Percentiles rank a stretch among this genome's conserved stretches.
Evolutionary conservation across 2,329 filamentous ascomycete genomes (phyloP).

Genomic region (Chrysosporium keratinophilum): DNA sequence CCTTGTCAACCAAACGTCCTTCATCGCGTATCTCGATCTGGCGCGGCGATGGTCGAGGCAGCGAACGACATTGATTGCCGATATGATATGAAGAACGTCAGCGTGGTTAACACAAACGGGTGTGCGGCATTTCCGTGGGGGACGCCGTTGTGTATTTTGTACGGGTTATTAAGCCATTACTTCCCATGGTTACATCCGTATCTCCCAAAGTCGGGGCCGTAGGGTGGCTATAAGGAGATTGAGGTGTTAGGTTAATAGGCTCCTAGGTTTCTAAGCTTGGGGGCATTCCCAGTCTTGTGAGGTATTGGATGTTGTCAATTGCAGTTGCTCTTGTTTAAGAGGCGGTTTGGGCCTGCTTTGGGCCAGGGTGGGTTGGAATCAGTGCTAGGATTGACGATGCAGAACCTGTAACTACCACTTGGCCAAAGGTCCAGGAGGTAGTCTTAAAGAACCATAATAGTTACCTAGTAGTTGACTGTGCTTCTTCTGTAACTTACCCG

Average conservation of each 20-base stretch:
- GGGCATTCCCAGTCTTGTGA: neutral
- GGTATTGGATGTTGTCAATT: no score
- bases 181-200: constrained; percentile 30
- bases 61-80: constrained; percentile 27
- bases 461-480: no score
- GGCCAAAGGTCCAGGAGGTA: no score
- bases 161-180: constrained; percentile 27
- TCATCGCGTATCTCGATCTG: constrained; percentile 37
- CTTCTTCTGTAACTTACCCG: no score
- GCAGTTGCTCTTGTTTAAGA: no score
- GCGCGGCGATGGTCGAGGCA: constrained; percentile 43
- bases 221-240: neutral
- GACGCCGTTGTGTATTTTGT: constrained; percentile 26
- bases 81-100: constrained; percentile 19
- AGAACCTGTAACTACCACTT: no score
- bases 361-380: no score
- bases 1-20: constrained; percentile 30
- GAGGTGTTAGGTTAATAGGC: no score
- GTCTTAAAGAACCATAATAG: no score
- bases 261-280: no score
- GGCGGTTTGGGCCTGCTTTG: no score
- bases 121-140: constrained; percentile 28
- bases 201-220: constrained; percentile 18
- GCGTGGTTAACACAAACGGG: constrained; percentile 23
- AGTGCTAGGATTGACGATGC: no score